These are phyloP conservation scores for Hygrocybe punicea DNA, from an alignment of 768 basidiomycete species.

Conservation along the genomic window DNA sequence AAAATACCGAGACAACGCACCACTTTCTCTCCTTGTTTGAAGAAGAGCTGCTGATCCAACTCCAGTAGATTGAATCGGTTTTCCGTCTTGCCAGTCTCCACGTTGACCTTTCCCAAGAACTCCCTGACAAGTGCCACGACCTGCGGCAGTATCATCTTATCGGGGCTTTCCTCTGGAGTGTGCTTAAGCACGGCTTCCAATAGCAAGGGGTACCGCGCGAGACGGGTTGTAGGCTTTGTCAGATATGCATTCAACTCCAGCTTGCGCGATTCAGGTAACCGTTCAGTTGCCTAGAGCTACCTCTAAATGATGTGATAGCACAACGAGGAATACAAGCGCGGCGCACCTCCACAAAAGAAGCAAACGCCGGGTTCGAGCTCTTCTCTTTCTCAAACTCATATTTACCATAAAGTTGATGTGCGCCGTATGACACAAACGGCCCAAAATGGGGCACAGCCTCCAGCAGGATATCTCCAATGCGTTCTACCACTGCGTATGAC, in stretches of 20 bases:
- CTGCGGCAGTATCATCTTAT: slow-evolving; percentile 73
- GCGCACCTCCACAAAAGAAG: slow-evolving; percentile 83
- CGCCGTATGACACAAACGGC: slow-evolving; percentile 93
- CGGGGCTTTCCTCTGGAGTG: slow-evolving; percentile 85
- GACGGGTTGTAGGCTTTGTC: slow-evolving; percentile 95
- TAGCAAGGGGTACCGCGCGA: slow-evolving; percentile 93
- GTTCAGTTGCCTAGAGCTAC: slow-evolving; percentile 68
- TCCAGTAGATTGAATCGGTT: slow-evolving; percentile 95
- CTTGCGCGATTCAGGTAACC: slow-evolving; percentile 91
- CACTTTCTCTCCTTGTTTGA: slow-evolving; percentile 86
- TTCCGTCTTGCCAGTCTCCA: slow-evolving; percentile 92
- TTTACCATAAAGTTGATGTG: slow-evolving; percentile 96
- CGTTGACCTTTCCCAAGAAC: slow-evolving; percentile 84
- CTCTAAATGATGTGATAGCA: not conserved
- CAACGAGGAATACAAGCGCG: slow-evolving; percentile 36
- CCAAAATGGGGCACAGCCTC: slow-evolving; percentile 84
- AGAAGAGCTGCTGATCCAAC: slow-evolving; percentile 86
- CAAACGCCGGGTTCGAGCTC: slow-evolving; percentile 85
- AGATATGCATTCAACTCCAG: slow-evolving; percentile 96
- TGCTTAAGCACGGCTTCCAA: slow-evolving; percentile 90
- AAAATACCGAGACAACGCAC: slow-evolving; percentile 58
- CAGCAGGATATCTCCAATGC: slow-evolving; percentile 86
- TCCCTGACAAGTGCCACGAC: slow-evolving; percentile 74
- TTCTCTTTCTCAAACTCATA: slow-evolving; percentile 99
- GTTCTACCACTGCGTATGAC: slow-evolving; percentile 86